phyloP scores from a whole-genome alignment of 345 rosid genomes.

The Atalantia buxifolia region DNA sequence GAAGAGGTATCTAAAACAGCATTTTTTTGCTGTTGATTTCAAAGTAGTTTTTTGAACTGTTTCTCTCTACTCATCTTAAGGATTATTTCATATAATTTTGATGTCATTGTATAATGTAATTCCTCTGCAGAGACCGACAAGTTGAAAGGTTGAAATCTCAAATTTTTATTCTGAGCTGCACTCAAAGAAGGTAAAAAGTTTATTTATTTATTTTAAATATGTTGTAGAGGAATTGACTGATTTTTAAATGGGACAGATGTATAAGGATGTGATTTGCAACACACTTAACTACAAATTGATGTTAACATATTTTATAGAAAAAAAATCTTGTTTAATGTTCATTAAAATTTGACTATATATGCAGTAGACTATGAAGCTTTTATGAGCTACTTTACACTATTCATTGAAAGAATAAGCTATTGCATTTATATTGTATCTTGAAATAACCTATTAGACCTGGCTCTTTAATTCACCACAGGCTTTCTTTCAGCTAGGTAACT shows the following conservation, averaged over 20 bases:
- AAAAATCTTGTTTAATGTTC: not conserved
- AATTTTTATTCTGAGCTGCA: conserved; percentile 74
- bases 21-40: not conserved
- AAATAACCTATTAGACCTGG: not conserved
- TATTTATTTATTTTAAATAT: too few relatives aligned
- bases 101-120: conserved; percentile 14
- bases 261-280: not conserved
- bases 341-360: not conserved
- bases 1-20: conserved; percentile 51
- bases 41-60: conserved; percentile 3
- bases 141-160: conserved; percentile 75
- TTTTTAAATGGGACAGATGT: not conserved
- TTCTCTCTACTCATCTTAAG: not conserved
- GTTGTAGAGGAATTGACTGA: not conserved
- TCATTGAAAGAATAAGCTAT: not conserved
- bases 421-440: not conserved
- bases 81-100: conserved; percentile 1
- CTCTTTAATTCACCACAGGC: not conserved
- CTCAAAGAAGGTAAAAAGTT: conserved; percentile 66
- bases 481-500: not conserved
- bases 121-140: conserved; percentile 62
- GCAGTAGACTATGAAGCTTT: not conserved
- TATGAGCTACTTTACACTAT: not conserved
- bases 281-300: not conserved
- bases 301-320: not conserved